Percentiles rank a stretch among this genome's conserved stretches.
Evolutionary conservation across 768 basidiomycete genomes (phyloP).

Genomic region (Collybia sordida): DNA sequence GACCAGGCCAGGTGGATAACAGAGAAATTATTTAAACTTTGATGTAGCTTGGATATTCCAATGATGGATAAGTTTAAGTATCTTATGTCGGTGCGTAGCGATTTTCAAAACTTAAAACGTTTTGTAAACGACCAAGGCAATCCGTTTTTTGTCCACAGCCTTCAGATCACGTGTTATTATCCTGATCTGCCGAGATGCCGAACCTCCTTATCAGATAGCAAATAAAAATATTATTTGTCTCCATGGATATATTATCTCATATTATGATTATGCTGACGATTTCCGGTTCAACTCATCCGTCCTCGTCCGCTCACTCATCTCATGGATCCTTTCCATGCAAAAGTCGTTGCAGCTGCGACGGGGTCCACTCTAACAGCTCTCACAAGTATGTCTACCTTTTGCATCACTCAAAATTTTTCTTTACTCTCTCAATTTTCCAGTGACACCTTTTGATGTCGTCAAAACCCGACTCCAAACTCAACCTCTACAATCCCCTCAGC

Average conservation of each 20-base stretch:
- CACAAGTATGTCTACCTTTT: conserved; percentile 55
- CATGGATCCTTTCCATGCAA: conserved; percentile 79
- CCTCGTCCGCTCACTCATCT: conserved; percentile 10
- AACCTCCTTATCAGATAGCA: conserved; percentile 30
- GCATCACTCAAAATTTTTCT: background rate
- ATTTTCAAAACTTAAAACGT: background rate
- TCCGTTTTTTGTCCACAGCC: conserved; percentile 17
- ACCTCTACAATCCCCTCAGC: conserved; percentile 49
- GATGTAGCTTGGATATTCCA: background rate
- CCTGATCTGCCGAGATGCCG: conserved; percentile 5
- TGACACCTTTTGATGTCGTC: conserved; percentile 99
- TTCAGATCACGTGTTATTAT: conserved; percentile 15
- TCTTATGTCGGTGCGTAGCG: too few species aligned
- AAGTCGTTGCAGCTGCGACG: conserved; percentile 75
- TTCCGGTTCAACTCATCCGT: conserved; percentile 6
- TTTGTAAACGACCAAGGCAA: conserved; percentile 4
- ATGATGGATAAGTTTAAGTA: background rate
- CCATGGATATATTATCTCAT: conserved; percentile 2
- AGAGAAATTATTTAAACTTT: conserved; percentile 9
- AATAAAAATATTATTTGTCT: background rate
- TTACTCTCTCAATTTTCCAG: conserved; percentile 38
- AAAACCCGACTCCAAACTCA: conserved; percentile 97
- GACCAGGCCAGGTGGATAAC: background rate
- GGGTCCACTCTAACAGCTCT: conserved; percentile 82
- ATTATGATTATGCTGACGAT: conserved; percentile 5